Percentiles rank a stretch among this genome's conserved stretches.
phyloP scores from a whole-genome alignment of 371 early-diverging fungal species.

The Chytridium lagenaria region DNA sequence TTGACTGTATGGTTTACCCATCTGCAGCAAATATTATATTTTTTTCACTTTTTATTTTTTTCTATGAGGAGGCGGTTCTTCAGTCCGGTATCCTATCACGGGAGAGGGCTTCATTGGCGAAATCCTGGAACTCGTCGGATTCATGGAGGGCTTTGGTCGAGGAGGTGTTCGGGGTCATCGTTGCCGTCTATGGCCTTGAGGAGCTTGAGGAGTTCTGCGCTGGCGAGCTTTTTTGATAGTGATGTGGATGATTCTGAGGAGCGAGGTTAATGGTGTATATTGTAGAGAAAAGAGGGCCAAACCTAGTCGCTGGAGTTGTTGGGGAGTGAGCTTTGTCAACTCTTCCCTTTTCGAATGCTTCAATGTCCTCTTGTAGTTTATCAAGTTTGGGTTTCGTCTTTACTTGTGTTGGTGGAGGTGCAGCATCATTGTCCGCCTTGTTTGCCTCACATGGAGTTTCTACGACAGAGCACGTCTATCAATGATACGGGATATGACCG shows the following conservation, averaged over 20 bases:
- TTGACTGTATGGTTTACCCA: slow-evolving; percentile 10
- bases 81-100: background rate
- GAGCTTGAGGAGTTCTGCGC: background rate
- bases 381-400: background rate
- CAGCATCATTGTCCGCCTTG: background rate
- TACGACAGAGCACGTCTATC: too few species aligned
- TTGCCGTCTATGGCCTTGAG: background rate
- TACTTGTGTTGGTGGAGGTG: background rate
- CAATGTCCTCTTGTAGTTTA: background rate
- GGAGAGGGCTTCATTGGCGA: background rate
- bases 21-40: background rate
- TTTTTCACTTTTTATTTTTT: background rate
- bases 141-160: background rate
- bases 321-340: background rate
- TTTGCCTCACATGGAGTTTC: background rate
- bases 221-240: background rate
- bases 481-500: too few species aligned
- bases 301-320: background rate
- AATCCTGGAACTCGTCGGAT: slow-evolving; percentile 10
- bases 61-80: background rate
- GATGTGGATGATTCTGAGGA: too few species aligned
- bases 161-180: background rate
- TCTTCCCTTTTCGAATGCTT: background rate
- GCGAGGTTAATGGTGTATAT: too few species aligned
- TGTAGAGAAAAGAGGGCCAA: too few species aligned